phyloP scores from a whole-genome alignment of 176 grass and related monocot species.

The Triticum dicoccoides region DNA sequence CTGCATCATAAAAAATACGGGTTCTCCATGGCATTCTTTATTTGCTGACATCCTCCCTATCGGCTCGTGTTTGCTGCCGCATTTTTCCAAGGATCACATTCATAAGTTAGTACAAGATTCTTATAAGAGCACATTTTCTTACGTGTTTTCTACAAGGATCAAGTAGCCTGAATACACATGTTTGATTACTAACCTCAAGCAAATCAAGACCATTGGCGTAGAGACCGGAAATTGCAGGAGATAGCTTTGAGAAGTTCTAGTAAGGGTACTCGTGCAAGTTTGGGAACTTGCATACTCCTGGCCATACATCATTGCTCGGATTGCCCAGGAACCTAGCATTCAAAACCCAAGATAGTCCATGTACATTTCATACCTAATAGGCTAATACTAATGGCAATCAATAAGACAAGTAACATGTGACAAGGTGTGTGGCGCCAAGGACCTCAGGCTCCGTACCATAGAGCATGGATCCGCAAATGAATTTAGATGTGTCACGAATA shows the following conservation, averaged over 20 bases:
- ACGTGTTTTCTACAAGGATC: background rate
- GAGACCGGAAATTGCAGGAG: background rate
- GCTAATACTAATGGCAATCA: background rate
- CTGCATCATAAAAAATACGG: too few relatives aligned
- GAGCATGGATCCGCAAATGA: too few relatives aligned
- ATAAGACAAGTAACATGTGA: too few relatives aligned
- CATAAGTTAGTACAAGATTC: background rate
- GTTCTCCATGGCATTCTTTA: too few relatives aligned
- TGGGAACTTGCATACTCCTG: conserved; percentile 69
- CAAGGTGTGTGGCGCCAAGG: too few relatives aligned
- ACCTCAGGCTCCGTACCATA: too few relatives aligned
- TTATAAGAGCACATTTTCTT: background rate
- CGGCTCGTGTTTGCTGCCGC: too few relatives aligned
- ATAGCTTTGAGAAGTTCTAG: conserved; percentile 54
- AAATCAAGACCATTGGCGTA: conserved; percentile 60
- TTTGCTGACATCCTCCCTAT: too few relatives aligned
- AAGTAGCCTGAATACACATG: background rate
- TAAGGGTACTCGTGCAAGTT: conserved; percentile 88
- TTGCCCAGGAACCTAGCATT: too few relatives aligned
- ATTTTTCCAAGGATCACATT: too few relatives aligned
- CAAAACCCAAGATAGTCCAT: too few relatives aligned
- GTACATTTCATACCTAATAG: background rate
- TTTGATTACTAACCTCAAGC: conserved; percentile 51
- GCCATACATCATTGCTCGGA: conserved; percentile 26
- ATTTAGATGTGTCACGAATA: too few relatives aligned